phyloP scores from a whole-genome alignment of 768 basidiomycete genomes.

The Suillus occidentalis region DNA sequence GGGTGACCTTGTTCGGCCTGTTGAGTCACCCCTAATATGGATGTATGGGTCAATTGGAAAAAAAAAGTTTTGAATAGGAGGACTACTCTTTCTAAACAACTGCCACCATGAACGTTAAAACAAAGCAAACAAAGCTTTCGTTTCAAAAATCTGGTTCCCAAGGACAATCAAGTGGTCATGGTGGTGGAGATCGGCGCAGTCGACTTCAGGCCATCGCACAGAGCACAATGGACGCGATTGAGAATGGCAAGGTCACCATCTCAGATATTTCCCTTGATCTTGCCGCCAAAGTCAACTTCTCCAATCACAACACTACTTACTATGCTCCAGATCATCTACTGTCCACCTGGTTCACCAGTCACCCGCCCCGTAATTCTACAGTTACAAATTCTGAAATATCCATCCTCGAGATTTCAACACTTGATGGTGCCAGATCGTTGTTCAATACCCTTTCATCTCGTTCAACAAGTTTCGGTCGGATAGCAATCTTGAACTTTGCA shows the following conservation, averaged over 20 bases:
- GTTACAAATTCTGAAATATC: slow-evolving; percentile 35
- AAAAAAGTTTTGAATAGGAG: slow-evolving; percentile 3
- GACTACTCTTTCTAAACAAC: not conserved
- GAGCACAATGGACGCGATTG: slow-evolving; percentile 48
- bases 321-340: slow-evolving; percentile 51
- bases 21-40: not conserved
- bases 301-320: slow-evolving; percentile 47
- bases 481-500: slow-evolving; percentile 77
- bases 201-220: slow-evolving; percentile 45
- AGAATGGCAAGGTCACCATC: slow-evolving; percentile 42
- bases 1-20: not conserved
- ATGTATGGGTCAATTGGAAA: not conserved
- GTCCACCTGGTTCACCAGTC: slow-evolving; percentile 42
- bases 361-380: slow-evolving; percentile 4
- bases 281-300: slow-evolving; percentile 32
- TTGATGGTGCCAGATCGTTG: slow-evolving; percentile 55
- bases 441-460: slow-evolving; percentile 20
- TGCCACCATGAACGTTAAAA: slow-evolving; percentile 7
- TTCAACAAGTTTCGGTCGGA: slow-evolving; percentile 25
- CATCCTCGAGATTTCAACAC: slow-evolving; percentile 61
- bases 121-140: slow-evolving; percentile 9
- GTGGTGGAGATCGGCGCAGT: slow-evolving; percentile 10
- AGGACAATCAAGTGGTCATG: not conserved
- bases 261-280: slow-evolving; percentile 34
- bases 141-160: not conserved